Percentiles rank a stretch among this genome's conserved stretches.
Evolutionary conservation across 495 filamentous ascomycete species (phyloP).

Genomic region (Apodospora peruviana): DNA sequence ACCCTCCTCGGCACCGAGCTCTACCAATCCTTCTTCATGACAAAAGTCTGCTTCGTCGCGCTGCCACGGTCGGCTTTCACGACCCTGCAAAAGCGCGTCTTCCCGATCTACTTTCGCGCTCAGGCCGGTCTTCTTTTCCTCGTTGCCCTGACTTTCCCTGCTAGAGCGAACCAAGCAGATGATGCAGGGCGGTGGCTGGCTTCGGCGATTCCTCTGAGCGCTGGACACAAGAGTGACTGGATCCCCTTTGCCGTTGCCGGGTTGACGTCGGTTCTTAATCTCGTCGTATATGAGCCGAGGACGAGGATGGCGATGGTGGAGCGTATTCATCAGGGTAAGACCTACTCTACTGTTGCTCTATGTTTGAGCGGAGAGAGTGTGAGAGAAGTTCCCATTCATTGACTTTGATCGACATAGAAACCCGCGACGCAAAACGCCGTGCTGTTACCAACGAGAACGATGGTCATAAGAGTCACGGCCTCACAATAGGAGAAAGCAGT

Average conservation of each 20-base stretch:
- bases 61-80: slow-evolving; percentile 47
- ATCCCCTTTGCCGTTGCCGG: slow-evolving; percentile 36
- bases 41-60: slow-evolving; percentile 41
- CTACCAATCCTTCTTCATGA: slow-evolving; percentile 50
- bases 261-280: slow-evolving; percentile 40
- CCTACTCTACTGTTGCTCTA: not conserved
- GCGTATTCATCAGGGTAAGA: slow-evolving; percentile 37
- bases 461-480: not conserved
- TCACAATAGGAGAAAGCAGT: slow-evolving; percentile 3
- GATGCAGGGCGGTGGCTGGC: slow-evolving; percentile 32
- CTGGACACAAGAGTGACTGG: slow-evolving; percentile 25
- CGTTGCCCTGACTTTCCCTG: slow-evolving; percentile 42
- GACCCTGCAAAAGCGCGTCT: slow-evolving; percentile 45
- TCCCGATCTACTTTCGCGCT: slow-evolving; percentile 48
- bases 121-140: slow-evolving; percentile 41
- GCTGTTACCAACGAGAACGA: not conserved
- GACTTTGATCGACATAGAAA: slow-evolving; percentile 12
- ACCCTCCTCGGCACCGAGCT: slow-evolving; percentile 47
- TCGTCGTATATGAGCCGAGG: slow-evolving; percentile 40
- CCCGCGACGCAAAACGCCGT: slow-evolving; percentile 11
- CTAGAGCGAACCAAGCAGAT: too few relatives aligned
- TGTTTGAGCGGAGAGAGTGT: not conserved
- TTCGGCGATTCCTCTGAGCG: slow-evolving; percentile 30
- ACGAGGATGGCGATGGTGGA: slow-evolving; percentile 42
- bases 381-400: not conserved